phyloP scores from a whole-genome alignment of 306 rosid genomes.

The Castanospermum australe region DNA sequence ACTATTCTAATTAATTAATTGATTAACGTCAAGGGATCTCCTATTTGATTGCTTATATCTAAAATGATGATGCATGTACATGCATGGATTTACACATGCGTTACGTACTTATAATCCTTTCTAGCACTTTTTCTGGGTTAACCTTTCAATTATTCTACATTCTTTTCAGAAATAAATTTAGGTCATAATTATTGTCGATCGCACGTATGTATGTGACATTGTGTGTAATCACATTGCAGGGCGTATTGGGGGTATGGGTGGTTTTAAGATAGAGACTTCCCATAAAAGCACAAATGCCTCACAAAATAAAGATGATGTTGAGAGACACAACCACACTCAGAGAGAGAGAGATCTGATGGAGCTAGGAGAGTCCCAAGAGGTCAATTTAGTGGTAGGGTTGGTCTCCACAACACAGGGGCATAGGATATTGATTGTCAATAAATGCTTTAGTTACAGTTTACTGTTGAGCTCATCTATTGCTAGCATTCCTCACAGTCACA shows the following conservation, averaged over 20 bases:
- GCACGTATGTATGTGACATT: background rate
- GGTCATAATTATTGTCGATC: constrained; percentile 13
- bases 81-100: constrained; percentile 41
- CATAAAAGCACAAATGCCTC: constrained; percentile 53
- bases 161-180: background rate
- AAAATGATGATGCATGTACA: constrained; percentile 33
- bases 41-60: background rate
- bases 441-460: constrained; percentile 52
- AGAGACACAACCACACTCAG: constrained; percentile 29
- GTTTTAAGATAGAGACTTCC: constrained; percentile 37
- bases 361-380: constrained; percentile 43
- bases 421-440: constrained; percentile 66
- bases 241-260: constrained; percentile 48
- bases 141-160: background rate
- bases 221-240: constrained; percentile 33
- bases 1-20: too few relatives aligned
- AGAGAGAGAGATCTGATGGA: constrained; percentile 10
- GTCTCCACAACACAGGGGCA: constrained; percentile 57
- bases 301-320: constrained; percentile 40
- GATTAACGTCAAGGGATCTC: background rate
- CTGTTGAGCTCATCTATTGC: constrained; percentile 31
- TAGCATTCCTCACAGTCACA: constrained; percentile 28
- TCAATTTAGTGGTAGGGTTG: constrained; percentile 60
- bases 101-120: constrained; percentile 28
- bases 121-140: background rate